A percentile compares a stretch with the other conserved stretches of the same genome.
Evolutionary conservation across 1,284 basidiomycete species (phyloP).

Genomic region (Macrocybe sp.): DNA sequence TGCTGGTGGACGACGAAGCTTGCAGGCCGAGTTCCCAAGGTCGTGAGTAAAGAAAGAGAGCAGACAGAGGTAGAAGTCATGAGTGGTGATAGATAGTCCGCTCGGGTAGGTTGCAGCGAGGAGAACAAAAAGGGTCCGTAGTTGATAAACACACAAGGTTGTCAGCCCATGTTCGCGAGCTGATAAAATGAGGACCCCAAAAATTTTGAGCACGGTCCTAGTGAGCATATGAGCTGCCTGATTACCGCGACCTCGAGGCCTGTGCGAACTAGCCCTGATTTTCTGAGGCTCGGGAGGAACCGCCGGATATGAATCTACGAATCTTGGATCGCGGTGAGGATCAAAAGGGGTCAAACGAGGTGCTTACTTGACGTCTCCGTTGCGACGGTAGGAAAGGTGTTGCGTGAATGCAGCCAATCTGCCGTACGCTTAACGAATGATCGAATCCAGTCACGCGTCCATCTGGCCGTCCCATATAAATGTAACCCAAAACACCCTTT

Average conservation of each 20-base stretch:
- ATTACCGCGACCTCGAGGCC: conserved; percentile 17
- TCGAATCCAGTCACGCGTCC: conserved; percentile 9
- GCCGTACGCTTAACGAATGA: conserved; percentile 10
- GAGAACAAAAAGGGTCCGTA: conserved; percentile 5
- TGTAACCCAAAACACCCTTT: conserved; percentile 1
- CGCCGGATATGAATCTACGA: conserved; percentile 15
- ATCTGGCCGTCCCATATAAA: not conserved
- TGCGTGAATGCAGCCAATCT: conserved; percentile 14
- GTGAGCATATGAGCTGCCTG: conserved; percentile 14
- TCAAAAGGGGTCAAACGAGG: conserved; percentile 6
- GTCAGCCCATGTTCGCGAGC: conserved; percentile 6
- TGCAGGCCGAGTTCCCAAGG: not conserved
- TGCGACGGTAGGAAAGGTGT: conserved; percentile 4
- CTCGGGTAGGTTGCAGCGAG: too few species aligned
- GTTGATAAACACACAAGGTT: conserved; percentile 11
- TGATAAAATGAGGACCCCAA: conserved; percentile 17
- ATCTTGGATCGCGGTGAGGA: conserved; percentile 11
- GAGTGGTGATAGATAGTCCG: conserved; percentile 8
- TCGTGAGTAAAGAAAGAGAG: not conserved
- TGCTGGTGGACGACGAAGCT: too few species aligned
- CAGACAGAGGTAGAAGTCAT: not conserved
- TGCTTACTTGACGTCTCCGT: conserved; percentile 7
- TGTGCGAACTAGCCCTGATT: conserved; percentile 13
- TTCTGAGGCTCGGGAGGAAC: conserved; percentile 14
- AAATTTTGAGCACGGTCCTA: conserved; percentile 7